These are phyloP conservation scores for Phytopythium mirpurense DNA, from an alignment of 352 stramenopile species.

Conservation along the genomic window DNA sequence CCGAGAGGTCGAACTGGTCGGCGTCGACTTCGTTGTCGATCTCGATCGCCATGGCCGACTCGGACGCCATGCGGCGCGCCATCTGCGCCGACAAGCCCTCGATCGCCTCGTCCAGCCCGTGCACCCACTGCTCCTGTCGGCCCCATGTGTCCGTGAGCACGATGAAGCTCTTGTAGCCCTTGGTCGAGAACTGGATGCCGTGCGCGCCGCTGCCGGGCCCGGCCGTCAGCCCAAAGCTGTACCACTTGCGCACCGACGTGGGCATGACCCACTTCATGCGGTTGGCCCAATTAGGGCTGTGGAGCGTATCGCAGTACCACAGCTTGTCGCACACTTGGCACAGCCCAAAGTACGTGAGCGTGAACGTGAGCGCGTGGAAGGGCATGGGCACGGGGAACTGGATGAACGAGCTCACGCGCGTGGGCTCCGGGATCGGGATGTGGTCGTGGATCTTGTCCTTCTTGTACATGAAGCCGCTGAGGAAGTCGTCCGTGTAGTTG, in stretches of 20 bases:
- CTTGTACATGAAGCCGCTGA: slow-evolving; percentile 88
- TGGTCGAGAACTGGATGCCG: slow-evolving; percentile 82
- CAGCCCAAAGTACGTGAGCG: slow-evolving; percentile 77
- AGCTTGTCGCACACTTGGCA: slow-evolving; percentile 87
- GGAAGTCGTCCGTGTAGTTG: slow-evolving; percentile 80
- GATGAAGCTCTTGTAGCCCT: slow-evolving; percentile 88
- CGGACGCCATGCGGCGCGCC: slow-evolving; percentile 52
- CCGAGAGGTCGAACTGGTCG: slow-evolving; percentile 66
- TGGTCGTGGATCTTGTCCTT: slow-evolving; percentile 90
- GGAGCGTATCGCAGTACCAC: slow-evolving; percentile 84
- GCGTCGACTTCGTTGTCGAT: slow-evolving; percentile 87
- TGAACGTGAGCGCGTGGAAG: slow-evolving; percentile 85
- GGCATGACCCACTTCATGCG: slow-evolving; percentile 90
- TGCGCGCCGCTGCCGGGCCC: slow-evolving; percentile 79
- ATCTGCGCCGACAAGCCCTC: slow-evolving; percentile 52
- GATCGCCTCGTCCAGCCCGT: slow-evolving; percentile 77
- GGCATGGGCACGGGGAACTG: slow-evolving; percentile 86
- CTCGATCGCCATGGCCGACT: slow-evolving; percentile 77
- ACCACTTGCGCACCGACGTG: slow-evolving; percentile 83
- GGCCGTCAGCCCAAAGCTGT: slow-evolving; percentile 77
- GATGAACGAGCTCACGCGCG: slow-evolving; percentile 83
- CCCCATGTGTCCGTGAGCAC: slow-evolving; percentile 83
- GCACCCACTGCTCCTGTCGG: slow-evolving; percentile 84
- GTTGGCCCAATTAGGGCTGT: slow-evolving; percentile 77
- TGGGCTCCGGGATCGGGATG: slow-evolving; percentile 83